These are phyloP conservation scores for Phytophthora nicotianae DNA, from an alignment of 352 stramenopile genomes.

Conservation along the genomic window DNA sequence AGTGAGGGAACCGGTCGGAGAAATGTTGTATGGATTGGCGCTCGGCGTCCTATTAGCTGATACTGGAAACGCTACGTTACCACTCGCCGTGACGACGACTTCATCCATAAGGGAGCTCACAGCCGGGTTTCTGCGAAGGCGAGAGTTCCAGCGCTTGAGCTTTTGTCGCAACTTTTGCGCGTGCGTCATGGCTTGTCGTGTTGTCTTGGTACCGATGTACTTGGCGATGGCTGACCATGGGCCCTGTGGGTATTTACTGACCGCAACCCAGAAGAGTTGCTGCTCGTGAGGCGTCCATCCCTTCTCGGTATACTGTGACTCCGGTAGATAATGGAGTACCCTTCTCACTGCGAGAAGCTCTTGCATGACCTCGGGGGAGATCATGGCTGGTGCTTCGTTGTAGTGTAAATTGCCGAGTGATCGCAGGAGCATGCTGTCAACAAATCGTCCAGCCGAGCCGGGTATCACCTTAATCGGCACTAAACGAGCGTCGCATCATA, in stretches of 20 bases:
- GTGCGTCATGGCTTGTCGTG: conserved; percentile 62
- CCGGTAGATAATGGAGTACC: conserved; percentile 46
- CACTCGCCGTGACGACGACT: conserved; percentile 14
- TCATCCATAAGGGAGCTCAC: conserved; percentile 34
- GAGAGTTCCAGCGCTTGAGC: conserved; percentile 42
- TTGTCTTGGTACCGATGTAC: conserved; percentile 60
- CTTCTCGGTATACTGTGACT: conserved; percentile 36
- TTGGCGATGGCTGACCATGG: conserved; percentile 57
- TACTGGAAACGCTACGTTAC: conserved; percentile 6
- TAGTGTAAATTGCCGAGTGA: conserved; percentile 29
- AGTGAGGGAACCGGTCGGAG: conserved; percentile 1
- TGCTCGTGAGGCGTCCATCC: conserved; percentile 36
- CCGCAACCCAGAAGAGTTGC: conserved; percentile 44
- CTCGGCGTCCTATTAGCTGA: neutral
- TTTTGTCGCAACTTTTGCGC: conserved; percentile 66
- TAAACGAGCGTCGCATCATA: neutral
- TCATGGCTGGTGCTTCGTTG: conserved; percentile 23
- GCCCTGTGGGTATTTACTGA: conserved; percentile 47
- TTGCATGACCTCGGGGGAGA: conserved; percentile 44
- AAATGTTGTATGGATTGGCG: neutral
- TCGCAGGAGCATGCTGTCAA: conserved; percentile 4
- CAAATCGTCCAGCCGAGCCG: neutral
- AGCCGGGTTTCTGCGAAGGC: conserved; percentile 34
- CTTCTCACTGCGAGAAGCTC: conserved; percentile 40
- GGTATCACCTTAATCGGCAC: no score